Evolutionary conservation across 805 yeast species (phyloP), one percentile per base, ranked within the genome.

Genomic region (Metschnikowia gelsemii): DNA sequence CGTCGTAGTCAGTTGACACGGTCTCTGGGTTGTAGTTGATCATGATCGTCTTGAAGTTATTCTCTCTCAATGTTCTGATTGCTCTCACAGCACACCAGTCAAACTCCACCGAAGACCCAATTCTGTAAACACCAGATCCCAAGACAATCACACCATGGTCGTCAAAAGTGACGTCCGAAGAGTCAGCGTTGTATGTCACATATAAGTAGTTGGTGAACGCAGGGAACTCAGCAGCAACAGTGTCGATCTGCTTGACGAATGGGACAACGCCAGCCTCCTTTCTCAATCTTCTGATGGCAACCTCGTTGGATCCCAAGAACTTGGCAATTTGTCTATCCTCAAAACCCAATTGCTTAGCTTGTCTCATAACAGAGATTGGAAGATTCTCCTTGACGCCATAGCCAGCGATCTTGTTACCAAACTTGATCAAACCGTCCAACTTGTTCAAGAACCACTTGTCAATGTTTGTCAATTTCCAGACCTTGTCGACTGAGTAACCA

Each of bases 21-120:
- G 99, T 91, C 72, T 91, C 99, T 29, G 99, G 99, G 72, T 91
- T 91, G 73, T 93, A 91, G 74, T 91, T 91, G 59, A 91, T 81
- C 97, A 93, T 93, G 61, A 93, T 84, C 30, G 98, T 91, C 74
- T 89, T 91, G 61, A 78, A 73, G 45, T 90, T 88, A 62, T 80
- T 78, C 54, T 84, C 84, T 58, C 99, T 81, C 61, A 91, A 75
- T 29, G 98, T 88, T 70, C 98, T 82, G 50, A 89, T 93, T 34
- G 98, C 93, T 51, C 96, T 80, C 45, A 91, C 99, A 34, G 98
- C 98, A 80, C 99, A 91, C 97, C 98, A 91, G 72, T 91, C 99
- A 62, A 91, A 91, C 70, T 91, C 99, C 48, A 91, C 99, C 22
- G 98, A 91, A 5, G 98, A 93, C 57, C 99, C 99, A 62, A 91